Conservation (phyloP, 148 eudicot species). For the Cornus controversa region DNA sequence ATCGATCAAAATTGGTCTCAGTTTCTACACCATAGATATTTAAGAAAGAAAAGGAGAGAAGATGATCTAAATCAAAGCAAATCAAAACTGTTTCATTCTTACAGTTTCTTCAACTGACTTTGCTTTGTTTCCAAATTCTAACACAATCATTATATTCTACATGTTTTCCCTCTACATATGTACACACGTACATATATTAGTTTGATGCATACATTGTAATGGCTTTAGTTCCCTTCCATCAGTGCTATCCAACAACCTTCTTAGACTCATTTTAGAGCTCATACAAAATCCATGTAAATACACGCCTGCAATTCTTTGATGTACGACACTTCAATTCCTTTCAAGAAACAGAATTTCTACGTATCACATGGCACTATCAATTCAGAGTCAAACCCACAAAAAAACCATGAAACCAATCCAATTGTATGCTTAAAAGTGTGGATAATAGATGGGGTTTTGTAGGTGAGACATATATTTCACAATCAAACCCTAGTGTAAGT, state of each 20-base stretch:
- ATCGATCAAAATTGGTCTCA: no score
- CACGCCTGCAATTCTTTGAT: slow-evolving; percentile 47
- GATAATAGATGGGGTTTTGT: slow-evolving; percentile 9
- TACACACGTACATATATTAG: background rate
- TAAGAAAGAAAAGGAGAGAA: background rate
- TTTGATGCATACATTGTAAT: background rate
- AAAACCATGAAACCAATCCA: slow-evolving; percentile 30
- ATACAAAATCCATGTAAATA: slow-evolving; percentile 46
- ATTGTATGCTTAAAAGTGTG: slow-evolving; percentile 24
- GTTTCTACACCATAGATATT: no score
- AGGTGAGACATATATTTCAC: slow-evolving; percentile 18
- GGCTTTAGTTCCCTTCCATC: slow-evolving; percentile 49
- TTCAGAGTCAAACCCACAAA: slow-evolving; percentile 21
- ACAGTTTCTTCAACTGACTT: background rate
- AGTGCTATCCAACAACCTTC: slow-evolving; percentile 47
- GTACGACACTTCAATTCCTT: slow-evolving; percentile 41
- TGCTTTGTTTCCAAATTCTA: background rate
- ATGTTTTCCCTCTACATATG: background rate
- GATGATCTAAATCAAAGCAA: slow-evolving; percentile 3
- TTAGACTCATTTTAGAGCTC: slow-evolving; percentile 57
- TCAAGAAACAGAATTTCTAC: slow-evolving; percentile 26
- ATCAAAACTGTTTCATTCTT: background rate
- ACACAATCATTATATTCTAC: no score
- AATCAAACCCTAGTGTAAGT: slow-evolving; percentile 18
- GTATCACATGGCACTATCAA: slow-evolving; percentile 16